phyloP scores from a whole-genome alignment of 2,329 filamentous ascomycete species.

The Proliferodiscus dingleyae region DNA sequence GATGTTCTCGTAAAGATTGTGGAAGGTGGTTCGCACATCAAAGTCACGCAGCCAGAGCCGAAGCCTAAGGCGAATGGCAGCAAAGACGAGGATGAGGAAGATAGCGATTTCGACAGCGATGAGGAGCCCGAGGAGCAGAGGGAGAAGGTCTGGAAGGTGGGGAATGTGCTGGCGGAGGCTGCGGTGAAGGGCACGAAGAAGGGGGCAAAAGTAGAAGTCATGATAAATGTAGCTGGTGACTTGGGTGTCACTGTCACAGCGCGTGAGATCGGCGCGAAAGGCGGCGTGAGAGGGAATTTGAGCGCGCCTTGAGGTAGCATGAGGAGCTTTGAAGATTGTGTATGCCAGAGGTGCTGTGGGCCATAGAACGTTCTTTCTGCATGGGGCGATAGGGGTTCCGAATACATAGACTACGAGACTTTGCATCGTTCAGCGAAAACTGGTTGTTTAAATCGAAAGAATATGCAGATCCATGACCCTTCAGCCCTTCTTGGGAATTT shows the following conservation, averaged over 20 bases:
- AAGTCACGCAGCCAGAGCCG: conserved; percentile 81
- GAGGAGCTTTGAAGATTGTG: too few relatives aligned
- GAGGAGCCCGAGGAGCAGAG: conserved; percentile 85
- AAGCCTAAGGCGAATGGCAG: conserved; percentile 61
- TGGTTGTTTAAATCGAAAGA: not conserved
- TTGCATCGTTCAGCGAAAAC: not conserved
- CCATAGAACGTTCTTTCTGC: not conserved
- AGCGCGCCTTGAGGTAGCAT: conserved; percentile 27
- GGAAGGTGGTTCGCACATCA: conserved; percentile 87
- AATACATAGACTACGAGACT: not conserved
- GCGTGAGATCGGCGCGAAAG: conserved; percentile 65
- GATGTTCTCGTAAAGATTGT: conserved; percentile 84
- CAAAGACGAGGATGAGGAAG: conserved; percentile 52
- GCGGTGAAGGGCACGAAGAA: conserved; percentile 81
- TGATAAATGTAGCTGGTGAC: conserved; percentile 80
- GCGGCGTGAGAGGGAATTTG: conserved; percentile 30
- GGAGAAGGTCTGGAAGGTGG: conserved; percentile 90
- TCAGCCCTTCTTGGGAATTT: not conserved
- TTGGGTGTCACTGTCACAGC: conserved; percentile 74
- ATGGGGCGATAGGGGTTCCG: not conserved
- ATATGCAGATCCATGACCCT: not conserved
- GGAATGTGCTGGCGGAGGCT: conserved; percentile 76
- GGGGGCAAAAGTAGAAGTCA: conserved; percentile 86
- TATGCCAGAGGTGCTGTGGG: too few relatives aligned
- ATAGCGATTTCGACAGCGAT: conserved; percentile 56